phyloP scores from a whole-genome alignment of 176 grass and related monocot genomes.

The Urochloa ruziziensis region DNA sequence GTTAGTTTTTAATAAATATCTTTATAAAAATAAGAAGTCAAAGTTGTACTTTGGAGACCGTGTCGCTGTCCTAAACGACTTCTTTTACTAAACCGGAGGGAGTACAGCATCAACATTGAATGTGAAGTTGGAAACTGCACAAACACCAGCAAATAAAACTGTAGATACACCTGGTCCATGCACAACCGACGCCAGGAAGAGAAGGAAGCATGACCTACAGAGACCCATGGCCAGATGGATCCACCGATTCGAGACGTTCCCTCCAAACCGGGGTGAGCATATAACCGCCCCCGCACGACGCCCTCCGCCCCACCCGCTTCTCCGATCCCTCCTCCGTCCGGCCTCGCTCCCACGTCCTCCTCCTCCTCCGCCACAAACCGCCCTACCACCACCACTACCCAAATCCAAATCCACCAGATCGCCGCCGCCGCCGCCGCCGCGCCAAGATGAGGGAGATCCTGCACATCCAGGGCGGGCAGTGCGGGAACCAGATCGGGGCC shows the following conservation, averaged over 20 bases:
- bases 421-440: neutral
- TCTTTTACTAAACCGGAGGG: too few species aligned
- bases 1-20: too few species aligned
- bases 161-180: constrained; percentile 24
- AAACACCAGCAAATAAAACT: neutral
- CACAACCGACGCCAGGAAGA: neutral
- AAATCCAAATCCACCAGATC: constrained; percentile 54
- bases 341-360: neutral
- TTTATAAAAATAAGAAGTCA: too few species aligned
- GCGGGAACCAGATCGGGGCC: constrained; percentile 96
- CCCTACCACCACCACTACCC: neutral
- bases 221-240: neutral
- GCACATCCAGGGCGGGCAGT: constrained; percentile 87
- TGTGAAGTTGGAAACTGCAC: neutral
- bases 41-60: too few species aligned
- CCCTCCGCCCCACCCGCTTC: constrained; percentile 1
- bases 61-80: too few species aligned
- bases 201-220: constrained; percentile 39
- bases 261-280: neutral
- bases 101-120: constrained; percentile 46
- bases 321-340: constrained; percentile 18
- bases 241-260: neutral
- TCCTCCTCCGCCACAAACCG: neutral
- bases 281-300: neutral
- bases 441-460: constrained; percentile 91